Conservation (phyloP, 1,284 basidiomycete species). For the Malassezia obtusa region DNA sequence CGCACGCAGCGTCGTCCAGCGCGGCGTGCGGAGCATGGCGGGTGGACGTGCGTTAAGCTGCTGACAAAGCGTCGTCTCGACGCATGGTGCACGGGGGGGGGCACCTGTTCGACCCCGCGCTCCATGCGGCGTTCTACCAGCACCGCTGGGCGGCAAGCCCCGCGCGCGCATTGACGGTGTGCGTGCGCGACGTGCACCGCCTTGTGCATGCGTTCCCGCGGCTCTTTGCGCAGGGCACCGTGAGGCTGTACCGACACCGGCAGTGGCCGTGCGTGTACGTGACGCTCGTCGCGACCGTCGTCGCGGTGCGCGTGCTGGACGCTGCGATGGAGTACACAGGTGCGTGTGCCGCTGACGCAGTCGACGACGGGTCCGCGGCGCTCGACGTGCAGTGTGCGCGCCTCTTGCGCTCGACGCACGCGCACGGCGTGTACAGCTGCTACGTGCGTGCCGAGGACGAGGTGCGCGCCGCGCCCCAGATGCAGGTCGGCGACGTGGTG, state of each 20-base stretch:
- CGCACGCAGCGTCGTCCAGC: not conserved
- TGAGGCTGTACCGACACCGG: not conserved
- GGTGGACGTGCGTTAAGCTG: not conserved
- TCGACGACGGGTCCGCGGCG: conserved; percentile 13
- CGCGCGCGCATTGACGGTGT: conserved; percentile 1
- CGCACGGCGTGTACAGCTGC: not conserved
- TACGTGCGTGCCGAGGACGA: not conserved
- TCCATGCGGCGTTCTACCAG: conserved; percentile 1
- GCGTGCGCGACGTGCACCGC: conserved; percentile 5
- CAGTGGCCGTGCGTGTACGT: conserved; percentile 13
- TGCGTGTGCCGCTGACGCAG: not conserved
- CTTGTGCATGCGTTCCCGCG: not conserved
- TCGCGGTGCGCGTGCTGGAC: not conserved
- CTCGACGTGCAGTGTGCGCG: conserved; percentile 4
- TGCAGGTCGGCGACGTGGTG: conserved; percentile 5
- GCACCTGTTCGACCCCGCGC: not conserved
- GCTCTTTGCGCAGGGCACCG: not conserved
- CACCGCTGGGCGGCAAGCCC: conserved; percentile 2
- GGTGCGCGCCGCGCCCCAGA: not conserved
- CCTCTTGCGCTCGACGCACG: not conserved
- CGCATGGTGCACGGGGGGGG: not conserved
- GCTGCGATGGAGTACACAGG: conserved; percentile 1
- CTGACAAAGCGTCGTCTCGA: not conserved
- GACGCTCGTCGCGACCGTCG: conserved; percentile 6
- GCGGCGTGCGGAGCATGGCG: not conserved